phyloP scores from a whole-genome alignment of 2,329 filamentous ascomycete species.

The Fusarium sp. region DNA sequence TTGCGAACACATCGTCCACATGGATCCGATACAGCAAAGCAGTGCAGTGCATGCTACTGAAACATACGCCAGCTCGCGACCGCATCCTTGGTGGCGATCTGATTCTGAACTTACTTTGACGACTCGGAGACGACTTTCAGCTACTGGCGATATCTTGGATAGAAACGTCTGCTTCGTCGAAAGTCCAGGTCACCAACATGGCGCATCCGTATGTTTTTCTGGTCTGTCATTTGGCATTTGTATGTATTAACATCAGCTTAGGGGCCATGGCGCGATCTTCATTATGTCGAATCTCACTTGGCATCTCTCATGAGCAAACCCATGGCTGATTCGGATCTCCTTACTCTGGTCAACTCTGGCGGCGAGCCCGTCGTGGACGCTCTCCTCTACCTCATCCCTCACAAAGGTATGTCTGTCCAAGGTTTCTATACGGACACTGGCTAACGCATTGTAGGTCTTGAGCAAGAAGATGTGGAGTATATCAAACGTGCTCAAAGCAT shows the following conservation, averaged over 20 bases:
- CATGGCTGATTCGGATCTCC: constrained; percentile 81
- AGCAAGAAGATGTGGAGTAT: constrained; percentile 73
- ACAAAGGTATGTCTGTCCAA: constrained; percentile 65
- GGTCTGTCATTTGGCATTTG: constrained; percentile 2
- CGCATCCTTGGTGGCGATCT: constrained; percentile 92
- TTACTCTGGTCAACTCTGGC: constrained; percentile 83
- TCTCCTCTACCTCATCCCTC: constrained; percentile 84
- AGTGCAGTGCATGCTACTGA: constrained; percentile 66
- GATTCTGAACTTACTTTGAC: constrained; percentile 75
- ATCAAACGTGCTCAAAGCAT: constrained; percentile 78
- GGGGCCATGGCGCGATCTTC: constrained; percentile 72
- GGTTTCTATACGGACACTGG: too few species aligned
- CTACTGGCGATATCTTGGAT: constrained; percentile 83
- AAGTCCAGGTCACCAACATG: constrained; percentile 75
- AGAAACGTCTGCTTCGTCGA: constrained; percentile 96
- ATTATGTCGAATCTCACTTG: constrained; percentile 76
- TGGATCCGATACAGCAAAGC: constrained; percentile 74
- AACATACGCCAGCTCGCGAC: constrained; percentile 83
- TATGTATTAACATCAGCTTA: constrained; percentile 61
- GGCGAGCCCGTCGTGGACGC: constrained; percentile 89
- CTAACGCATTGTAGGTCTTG: constrained; percentile 51
- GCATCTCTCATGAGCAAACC: constrained; percentile 58
- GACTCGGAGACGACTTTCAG: constrained; percentile 75
- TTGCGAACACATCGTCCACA: constrained; percentile 94
- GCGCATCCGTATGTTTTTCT: constrained; percentile 63